Conservation (phyloP, 1,284 basidiomycete species). For the Malassezia vespertilionis region DNA sequence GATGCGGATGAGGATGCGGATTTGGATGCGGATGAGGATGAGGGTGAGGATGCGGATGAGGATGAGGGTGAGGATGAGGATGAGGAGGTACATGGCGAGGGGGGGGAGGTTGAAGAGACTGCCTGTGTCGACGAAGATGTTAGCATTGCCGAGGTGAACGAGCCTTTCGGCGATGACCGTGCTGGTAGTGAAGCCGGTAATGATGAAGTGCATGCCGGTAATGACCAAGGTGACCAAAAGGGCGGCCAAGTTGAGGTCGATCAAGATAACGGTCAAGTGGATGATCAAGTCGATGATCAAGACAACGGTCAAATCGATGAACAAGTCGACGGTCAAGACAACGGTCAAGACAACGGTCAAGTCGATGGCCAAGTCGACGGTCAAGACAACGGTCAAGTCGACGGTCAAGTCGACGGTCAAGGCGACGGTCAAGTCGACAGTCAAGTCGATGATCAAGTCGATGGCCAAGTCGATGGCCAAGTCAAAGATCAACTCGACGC, state of each 20-base stretch:
- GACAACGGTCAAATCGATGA: background rate
- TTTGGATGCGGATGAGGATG: background rate
- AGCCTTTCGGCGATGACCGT: too few relatives aligned
- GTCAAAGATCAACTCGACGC: too few relatives aligned
- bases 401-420: too few relatives aligned
- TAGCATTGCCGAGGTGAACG: too few relatives aligned
- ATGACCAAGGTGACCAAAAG: too few relatives aligned
- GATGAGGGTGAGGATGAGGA: constrained; percentile 4
- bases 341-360: background rate
- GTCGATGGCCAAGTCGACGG: background rate
- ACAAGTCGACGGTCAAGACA: background rate
- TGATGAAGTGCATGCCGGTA: too few relatives aligned
- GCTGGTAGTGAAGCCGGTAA: too few relatives aligned
- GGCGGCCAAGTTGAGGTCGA: too few relatives aligned
- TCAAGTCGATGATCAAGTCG: too few relatives aligned
- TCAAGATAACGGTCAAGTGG: constrained; percentile 4
- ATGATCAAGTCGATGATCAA: background rate
- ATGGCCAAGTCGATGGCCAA: too few relatives aligned
- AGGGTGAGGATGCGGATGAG: constrained; percentile 4
- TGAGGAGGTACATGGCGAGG: constrained; percentile 2
- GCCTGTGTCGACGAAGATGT: background rate
- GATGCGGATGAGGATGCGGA: constrained; percentile 2
- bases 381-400: constrained; percentile 7
- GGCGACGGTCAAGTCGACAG: too few relatives aligned
- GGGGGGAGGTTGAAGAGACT: background rate